These are phyloP conservation scores for Mycena sanguinolenta DNA, from an alignment of 768 basidiomycete genomes.

Conservation along the genomic window DNA sequence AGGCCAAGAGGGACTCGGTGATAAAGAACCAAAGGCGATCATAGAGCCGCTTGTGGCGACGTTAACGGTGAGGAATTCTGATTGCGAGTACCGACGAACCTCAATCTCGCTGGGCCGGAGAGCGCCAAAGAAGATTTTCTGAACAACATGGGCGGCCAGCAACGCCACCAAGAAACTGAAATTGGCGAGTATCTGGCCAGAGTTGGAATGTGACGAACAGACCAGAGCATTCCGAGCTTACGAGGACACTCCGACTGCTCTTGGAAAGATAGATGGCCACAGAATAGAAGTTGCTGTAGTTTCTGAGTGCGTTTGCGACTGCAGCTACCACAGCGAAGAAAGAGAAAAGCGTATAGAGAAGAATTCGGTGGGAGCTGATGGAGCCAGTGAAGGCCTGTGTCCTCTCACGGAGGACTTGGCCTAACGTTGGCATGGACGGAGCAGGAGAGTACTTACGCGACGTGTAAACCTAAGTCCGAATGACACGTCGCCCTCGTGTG, in stretches of 20 bases:
- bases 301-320: conserved; percentile 83
- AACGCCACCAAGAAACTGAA: conserved; percentile 86
- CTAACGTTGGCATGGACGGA: conserved; percentile 52
- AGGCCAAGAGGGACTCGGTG: conserved; percentile 94
- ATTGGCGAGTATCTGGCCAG: conserved; percentile 86
- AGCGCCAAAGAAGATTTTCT: conserved; percentile 92
- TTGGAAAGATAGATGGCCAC: conserved; percentile 93
- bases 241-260: conserved; percentile 93
- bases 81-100: conserved; percentile 59
- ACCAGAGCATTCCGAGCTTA: conserved; percentile 51
- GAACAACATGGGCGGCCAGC: conserved; percentile 80
- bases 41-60: conserved; percentile 80
- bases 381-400: conserved; percentile 63
- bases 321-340: conserved; percentile 78
- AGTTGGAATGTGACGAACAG: neutral
- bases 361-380: conserved; percentile 72
- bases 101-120: conserved; percentile 92
- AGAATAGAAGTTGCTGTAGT: conserved; percentile 93
- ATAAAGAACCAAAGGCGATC: conserved; percentile 98
- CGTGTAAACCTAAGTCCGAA: no score
- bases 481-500: conserved; percentile 3
- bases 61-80: neutral
- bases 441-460: neutral
- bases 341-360: conserved; percentile 79
- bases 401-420: conserved; percentile 64